Conservation (phyloP, 108 stramenopile genomes). For the Stephanodiscus minutulus region DNA sequence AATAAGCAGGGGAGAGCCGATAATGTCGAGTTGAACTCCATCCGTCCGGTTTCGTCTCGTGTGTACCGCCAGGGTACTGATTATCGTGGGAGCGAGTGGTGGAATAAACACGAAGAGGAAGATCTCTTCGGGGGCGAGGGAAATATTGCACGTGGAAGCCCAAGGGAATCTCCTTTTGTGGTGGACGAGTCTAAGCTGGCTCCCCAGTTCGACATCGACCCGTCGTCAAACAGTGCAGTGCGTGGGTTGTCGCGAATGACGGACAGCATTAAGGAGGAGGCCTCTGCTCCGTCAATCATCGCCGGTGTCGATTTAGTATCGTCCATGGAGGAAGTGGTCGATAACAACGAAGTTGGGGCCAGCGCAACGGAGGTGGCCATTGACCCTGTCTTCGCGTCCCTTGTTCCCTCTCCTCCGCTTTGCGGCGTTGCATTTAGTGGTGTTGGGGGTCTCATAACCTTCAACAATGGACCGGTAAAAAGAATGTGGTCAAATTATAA, state of each 20-base stretch:
- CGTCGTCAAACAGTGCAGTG: conserved; percentile 3
- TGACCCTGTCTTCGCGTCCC: conserved; percentile 37
- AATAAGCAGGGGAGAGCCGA: conserved; percentile 7
- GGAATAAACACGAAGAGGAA: conserved; percentile 38
- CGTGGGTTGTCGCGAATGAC: conserved; percentile 19
- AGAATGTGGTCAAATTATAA: conserved; percentile 74
- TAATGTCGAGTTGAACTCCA: conserved; percentile 2
- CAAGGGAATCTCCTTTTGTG: conserved; percentile 1
- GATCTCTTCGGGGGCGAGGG: conserved; percentile 22
- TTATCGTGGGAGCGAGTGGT: conserved; percentile 24
- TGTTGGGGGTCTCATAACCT: conserved; percentile 61
- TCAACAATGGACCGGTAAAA: conserved; percentile 76
- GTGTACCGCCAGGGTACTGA: conserved; percentile 25
- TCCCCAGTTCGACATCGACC: conserved; percentile 9
- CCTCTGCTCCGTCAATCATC: conserved; percentile 8
- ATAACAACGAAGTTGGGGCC: conserved; percentile 20
- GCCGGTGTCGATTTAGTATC: not conserved
- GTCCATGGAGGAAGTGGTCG: conserved; percentile 7
- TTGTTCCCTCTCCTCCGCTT: conserved; percentile 71
- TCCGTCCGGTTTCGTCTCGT: not conserved
- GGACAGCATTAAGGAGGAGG: conserved; percentile 21
- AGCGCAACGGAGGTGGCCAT: conserved; percentile 14
- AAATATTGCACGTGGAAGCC: conserved; percentile 7
- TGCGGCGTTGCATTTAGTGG: conserved; percentile 81
- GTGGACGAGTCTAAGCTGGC: conserved; percentile 9